Conservation (phyloP, 192 early-diverging fungal genomes). For the Backusella morwellensis region DNA sequence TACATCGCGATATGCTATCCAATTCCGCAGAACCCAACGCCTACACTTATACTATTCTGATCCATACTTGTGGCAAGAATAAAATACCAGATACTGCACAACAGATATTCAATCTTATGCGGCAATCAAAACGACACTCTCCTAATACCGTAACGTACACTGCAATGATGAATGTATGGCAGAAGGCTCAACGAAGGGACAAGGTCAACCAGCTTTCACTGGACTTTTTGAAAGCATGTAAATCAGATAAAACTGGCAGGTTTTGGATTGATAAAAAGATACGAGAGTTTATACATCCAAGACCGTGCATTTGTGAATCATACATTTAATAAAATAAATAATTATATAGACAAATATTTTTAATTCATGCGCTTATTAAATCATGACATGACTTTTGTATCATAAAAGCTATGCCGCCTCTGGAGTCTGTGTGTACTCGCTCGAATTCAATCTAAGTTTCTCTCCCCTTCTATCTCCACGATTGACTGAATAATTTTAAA, state of each 20-base stretch:
- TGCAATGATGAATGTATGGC: conserved; percentile 25
- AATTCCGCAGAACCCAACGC: conserved; percentile 25
- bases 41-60: conserved; percentile 36
- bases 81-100: conserved; percentile 28
- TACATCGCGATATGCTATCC: conserved; percentile 31
- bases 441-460: no score
- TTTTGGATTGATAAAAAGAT: conserved; percentile 20
- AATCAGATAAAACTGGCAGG: neutral
- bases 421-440: no score
- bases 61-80: conserved; percentile 25
- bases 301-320: neutral
- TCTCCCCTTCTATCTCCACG: no score
- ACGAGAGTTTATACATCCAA: neutral
- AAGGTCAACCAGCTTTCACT: conserved; percentile 12
- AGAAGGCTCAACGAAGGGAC: conserved; percentile 4
- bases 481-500: no score
- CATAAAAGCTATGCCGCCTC: no score
- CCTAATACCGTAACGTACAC: conserved; percentile 38
- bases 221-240: conserved; percentile 7
- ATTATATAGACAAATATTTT: neutral
- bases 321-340: conserved; percentile 1
- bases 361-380: neutral
- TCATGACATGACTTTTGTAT: no score
- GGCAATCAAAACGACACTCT: neutral
- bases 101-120: conserved; percentile 37